phyloP scores from a whole-genome alignment of 2,329 filamentous ascomycete genomes.

The Colletotrichum graminicola region DNA sequence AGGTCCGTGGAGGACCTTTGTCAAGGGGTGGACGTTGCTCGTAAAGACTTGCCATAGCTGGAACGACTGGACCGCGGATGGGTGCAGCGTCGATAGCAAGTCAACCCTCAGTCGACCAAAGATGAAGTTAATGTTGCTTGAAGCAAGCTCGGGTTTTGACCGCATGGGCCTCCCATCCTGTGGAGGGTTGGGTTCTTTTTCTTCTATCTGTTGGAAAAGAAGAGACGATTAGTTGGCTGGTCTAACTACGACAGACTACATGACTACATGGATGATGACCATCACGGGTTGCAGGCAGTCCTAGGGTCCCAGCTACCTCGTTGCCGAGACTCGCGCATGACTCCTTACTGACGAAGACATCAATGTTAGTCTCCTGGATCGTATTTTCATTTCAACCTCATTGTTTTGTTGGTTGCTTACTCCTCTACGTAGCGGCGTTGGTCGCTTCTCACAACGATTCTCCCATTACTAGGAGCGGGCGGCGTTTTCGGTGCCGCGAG shows the following conservation, averaged over 20 bases:
- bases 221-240: background rate
- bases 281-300: background rate
- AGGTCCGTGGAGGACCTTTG: constrained; percentile 79
- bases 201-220: background rate
- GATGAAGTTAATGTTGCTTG: constrained; percentile 6
- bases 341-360: constrained; percentile 12
- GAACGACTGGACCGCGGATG: constrained; percentile 49
- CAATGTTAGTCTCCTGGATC: background rate
- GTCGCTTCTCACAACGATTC: constrained; percentile 9
- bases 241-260: background rate
- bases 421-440: constrained; percentile 29
- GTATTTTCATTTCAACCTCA: too few species aligned
- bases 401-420: background rate
- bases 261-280: background rate
- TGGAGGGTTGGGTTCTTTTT: background rate
- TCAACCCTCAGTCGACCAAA: constrained; percentile 43
- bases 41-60: constrained; percentile 80
- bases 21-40: constrained; percentile 79
- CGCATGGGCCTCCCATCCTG: background rate
- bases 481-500: background rate
- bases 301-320: background rate
- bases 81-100: constrained; percentile 9
- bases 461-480: background rate
- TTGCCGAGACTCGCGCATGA: constrained; percentile 23
- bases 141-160: background rate